Evolutionary conservation across 1,284 basidiomycete species (phyloP), one percentile per base, ranked within the genome.

Genomic region (Fomitopsis palustris): DNA sequence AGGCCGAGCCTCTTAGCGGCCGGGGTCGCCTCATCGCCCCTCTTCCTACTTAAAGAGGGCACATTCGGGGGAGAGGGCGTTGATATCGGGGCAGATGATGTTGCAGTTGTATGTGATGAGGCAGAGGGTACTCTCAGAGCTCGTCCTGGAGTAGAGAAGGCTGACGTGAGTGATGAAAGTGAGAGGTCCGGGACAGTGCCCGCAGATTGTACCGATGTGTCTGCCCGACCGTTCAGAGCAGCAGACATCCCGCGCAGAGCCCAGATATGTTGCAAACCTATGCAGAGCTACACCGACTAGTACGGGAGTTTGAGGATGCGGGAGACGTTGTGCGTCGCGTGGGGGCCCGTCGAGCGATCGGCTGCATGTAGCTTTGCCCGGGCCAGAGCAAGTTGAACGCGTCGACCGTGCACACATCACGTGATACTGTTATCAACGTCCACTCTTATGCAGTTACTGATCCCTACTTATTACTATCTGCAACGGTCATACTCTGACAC

Each of bases 131-230:
- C 73, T 21, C 83, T 80, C 39, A 79, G 68, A 37, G 75, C 76
- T 61, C 78, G 70, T 3, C 77, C 80, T 16, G 85, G 85, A 0
- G 85, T 85, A 6, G 81, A 82, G 65, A 85, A 80, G n/a, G 75
- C 78, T 10, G 81, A 81, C 42, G 75, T 74, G 17, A 85, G 71
- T 3, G 85, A 86, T 53, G 82, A 84, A 0, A 88, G 76, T 2
- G 87, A 88, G 41, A 89, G 71, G 65, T 89, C 87, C 14, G 82
- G 83, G 52, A 82, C 81, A 0, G 77, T 78, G 53, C 74, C 71
- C 16, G 69, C 65, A 1, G 80, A 82, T 54, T 79, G 80, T 7
- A 68, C 68, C 2, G 79, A 81, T 19, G 71, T 66, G 57, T 76
- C 75, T 25, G 65, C 69, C 5, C 68, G 69, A 10, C 64, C 53